A percentile compares a stretch with the other conserved stretches of the same genome.
phyloP scores from a whole-genome alignment of 345 rosid genomes.

The Erucastrum elatum region DNA sequence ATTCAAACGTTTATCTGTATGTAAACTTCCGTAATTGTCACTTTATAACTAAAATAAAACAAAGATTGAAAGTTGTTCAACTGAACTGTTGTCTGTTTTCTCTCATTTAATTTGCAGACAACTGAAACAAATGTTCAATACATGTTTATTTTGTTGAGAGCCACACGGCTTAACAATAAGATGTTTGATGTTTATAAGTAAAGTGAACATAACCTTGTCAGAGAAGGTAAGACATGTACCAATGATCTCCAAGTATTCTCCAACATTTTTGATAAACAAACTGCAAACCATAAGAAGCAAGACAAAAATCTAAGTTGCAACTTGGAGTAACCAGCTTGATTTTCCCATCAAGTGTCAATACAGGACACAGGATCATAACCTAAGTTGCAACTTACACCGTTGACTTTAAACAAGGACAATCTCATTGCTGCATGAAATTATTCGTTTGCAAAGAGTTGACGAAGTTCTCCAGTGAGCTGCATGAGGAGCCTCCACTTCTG shows the following conservation, averaged over 20 bases:
- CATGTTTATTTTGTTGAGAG: neutral
- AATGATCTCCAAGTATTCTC: conserved; percentile 59
- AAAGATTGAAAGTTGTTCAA: neutral
- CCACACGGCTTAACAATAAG: neutral
- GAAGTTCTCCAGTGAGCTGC: conserved; percentile 26
- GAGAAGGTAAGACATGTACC: conserved; percentile 53
- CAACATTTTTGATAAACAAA: conserved; percentile 32
- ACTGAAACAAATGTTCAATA: neutral
- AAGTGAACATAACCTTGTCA: neutral
- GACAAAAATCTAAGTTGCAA: neutral
- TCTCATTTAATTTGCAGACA: neutral
- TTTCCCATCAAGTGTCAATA: no score
- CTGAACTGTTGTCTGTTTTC: neutral
- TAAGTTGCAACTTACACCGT: neutral
- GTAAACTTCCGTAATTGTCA: neutral
- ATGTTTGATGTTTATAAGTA: neutral
- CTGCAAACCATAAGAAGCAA: neutral
- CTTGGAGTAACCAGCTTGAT: conserved; percentile 38
- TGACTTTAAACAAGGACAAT: neutral
- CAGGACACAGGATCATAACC: no score
- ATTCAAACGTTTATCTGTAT: neutral
- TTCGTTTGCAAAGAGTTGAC: conserved; percentile 12
- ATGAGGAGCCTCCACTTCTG: conserved; percentile 32
- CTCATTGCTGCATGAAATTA: neutral
- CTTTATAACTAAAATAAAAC: neutral